Evolutionary conservation across 106 monocot species (phyloP).

Genomic region (Dendrobium huoshanense): DNA sequence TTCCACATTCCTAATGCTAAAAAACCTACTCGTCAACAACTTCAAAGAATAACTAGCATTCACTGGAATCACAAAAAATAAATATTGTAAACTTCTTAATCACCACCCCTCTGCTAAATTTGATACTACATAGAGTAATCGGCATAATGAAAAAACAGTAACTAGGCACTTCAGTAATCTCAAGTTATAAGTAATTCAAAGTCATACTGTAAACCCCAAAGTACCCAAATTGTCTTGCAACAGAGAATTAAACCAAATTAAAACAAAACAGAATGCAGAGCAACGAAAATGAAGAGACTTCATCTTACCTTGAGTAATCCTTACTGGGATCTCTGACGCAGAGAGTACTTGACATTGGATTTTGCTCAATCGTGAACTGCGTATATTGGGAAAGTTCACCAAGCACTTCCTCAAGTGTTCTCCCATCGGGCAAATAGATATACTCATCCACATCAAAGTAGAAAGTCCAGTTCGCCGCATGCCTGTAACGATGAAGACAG

Average conservation of each 20-base stretch:
- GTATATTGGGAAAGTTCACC: slow-evolving; percentile 22
- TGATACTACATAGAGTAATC: too few relatives aligned
- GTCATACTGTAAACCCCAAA: too few relatives aligned
- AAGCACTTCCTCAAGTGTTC: slow-evolving; percentile 22
- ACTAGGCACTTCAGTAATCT: too few relatives aligned
- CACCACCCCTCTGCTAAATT: too few relatives aligned
- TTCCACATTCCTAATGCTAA: too few relatives aligned
- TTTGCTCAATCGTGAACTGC: slow-evolving; percentile 73
- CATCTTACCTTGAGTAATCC: slow-evolving; percentile 13
- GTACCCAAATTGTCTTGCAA: too few relatives aligned
- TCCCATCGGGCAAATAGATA: slow-evolving; percentile 28
- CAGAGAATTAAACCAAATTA: not conserved
- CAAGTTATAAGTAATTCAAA: too few relatives aligned
- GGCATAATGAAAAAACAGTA: too few relatives aligned
- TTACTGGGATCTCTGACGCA: slow-evolving; percentile 31
- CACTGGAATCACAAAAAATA: too few relatives aligned
- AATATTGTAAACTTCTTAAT: too few relatives aligned
- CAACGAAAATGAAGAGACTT: not conserved
- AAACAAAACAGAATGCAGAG: not conserved
- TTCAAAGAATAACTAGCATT: too few relatives aligned
- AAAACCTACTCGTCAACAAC: too few relatives aligned
- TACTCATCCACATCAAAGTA: slow-evolving; percentile 71
- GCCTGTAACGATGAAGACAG: slow-evolving; percentile 49
- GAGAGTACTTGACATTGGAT: slow-evolving; percentile 54
- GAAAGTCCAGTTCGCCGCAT: slow-evolving; percentile 56